Evolutionary conservation across 305 asterid genomes (phyloP).

Genomic region (Coffea humblotiana): DNA sequence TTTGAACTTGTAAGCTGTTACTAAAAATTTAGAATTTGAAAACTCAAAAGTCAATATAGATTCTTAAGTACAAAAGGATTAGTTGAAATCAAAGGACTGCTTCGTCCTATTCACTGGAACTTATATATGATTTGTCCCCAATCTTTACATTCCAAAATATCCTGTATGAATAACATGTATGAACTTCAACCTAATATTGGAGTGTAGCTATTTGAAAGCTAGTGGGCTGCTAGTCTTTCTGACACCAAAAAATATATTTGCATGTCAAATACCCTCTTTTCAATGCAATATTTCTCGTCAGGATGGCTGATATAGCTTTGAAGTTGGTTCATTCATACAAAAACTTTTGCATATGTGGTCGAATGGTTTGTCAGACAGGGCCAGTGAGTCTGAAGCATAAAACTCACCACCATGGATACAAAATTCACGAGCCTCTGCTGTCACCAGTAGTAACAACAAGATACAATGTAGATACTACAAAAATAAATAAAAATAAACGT

Average conservation of each 20-base stretch:
- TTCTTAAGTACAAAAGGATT: constrained; percentile 17
- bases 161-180: not conserved
- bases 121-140: constrained; percentile 9
- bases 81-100: constrained; percentile 25
- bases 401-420: not conserved
- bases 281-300: not conserved
- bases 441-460: too few species aligned
- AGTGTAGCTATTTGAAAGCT: constrained; percentile 14
- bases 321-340: not conserved
- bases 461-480: too few species aligned
- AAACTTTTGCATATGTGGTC: not conserved
- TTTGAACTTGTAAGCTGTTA: not conserved
- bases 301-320: not conserved
- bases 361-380: not conserved
- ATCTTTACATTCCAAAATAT: constrained; percentile 6
- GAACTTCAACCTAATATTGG: constrained; percentile 32
- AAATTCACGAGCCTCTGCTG: too few species aligned
- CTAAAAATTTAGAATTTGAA: not conserved
- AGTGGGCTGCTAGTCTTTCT: constrained; percentile 1
- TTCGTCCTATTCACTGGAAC: constrained; percentile 28
- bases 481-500: too few species aligned
- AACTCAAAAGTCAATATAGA: constrained; percentile 20
- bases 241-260: not conserved
- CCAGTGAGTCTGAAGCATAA: not conserved
- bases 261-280: constrained; percentile 12